Percentiles rank a stretch among this genome's conserved stretches.
Conservation (phyloP, 441 rosid species). For the California macrophylla region DNA sequence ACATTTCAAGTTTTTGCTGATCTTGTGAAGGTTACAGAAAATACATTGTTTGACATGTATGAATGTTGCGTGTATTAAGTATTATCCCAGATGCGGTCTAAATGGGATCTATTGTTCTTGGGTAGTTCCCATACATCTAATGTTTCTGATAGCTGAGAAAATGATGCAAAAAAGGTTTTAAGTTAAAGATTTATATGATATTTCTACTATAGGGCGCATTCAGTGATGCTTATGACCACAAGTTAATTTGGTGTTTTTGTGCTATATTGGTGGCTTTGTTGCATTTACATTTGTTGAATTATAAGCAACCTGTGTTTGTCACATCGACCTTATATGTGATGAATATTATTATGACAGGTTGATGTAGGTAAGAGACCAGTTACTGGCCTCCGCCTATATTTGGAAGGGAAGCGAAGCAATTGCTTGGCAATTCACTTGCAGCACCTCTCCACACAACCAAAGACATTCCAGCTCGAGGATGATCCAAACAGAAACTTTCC, state of each 20-base stretch:
- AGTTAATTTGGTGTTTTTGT: not conserved
- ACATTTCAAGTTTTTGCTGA: too few relatives aligned
- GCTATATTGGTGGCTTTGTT: not conserved
- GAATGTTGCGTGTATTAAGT: not conserved
- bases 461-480: constrained; percentile 64
- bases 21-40: not conserved
- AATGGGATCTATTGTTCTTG: not conserved
- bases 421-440: constrained; percentile 77
- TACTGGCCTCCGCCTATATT: constrained; percentile 85
- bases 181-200: not conserved
- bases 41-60: not conserved
- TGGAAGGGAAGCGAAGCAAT: constrained; percentile 84
- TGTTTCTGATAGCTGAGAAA: too few relatives aligned
- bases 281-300: not conserved
- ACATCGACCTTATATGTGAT: not conserved
- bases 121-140: not conserved
- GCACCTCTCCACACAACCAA: constrained; percentile 94
- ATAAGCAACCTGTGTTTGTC: too few relatives aligned
- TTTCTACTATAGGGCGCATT: not conserved
- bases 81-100: not conserved
- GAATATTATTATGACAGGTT: constrained; percentile 39
- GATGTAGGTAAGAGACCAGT: constrained; percentile 95
- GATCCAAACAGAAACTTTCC: constrained; percentile 44
- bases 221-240: not conserved
- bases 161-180: too few relatives aligned